Conservation (phyloP, 257 asterid species). For the Solanum etuberosum region DNA sequence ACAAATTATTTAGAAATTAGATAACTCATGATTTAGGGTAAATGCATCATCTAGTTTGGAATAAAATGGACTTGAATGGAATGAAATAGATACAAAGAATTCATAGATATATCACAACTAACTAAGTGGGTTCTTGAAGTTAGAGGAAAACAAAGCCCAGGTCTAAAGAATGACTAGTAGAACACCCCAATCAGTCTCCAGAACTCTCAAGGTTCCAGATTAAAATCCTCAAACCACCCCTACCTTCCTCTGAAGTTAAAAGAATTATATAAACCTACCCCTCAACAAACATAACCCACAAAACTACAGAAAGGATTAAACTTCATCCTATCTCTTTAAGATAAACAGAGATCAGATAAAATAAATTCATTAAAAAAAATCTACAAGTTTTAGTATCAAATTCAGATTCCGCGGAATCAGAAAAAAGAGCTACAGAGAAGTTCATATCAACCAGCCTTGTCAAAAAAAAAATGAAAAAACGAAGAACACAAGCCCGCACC, state of each 20-base stretch:
- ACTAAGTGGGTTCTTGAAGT: neutral
- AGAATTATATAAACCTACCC: neutral
- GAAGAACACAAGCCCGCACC: slow-evolving; percentile 21
- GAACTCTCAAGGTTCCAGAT: neutral
- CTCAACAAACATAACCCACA: neutral
- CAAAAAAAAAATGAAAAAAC: neutral
- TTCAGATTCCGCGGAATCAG: neutral
- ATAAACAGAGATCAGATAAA: neutral
- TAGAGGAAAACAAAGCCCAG: neutral
- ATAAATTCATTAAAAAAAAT: neutral
- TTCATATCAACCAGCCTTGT: neutral
- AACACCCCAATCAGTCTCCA: neutral
- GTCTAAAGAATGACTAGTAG: neutral
- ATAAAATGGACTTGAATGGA: neutral
- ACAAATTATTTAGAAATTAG: neutral
- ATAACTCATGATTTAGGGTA: neutral
- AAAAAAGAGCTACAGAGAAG: neutral
- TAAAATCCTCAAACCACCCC: neutral
- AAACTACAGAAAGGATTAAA: neutral
- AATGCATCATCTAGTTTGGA: neutral
- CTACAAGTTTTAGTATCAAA: neutral
- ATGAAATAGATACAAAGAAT: neutral
- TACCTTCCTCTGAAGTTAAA: neutral
- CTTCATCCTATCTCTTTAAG: neutral
- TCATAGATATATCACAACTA: neutral